Base-by-base conservation (phyloP, 2,329 filamentous ascomycete species). In the Blastomyces parvus region DNA sequence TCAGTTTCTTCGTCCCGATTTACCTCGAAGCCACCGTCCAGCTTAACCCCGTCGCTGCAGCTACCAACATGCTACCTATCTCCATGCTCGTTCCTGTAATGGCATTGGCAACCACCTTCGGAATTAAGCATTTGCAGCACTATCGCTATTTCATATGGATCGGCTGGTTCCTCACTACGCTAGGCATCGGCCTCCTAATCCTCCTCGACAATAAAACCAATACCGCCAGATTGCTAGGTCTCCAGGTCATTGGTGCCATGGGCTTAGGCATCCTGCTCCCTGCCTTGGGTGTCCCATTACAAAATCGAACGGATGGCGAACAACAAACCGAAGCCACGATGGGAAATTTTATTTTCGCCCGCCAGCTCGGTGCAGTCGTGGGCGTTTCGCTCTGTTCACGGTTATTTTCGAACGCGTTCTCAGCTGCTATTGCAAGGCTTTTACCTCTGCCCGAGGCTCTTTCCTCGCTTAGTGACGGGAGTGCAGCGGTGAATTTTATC, bases 81-180 rank as follows among this genome's bases (percentile, higher is more conserved):
- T 56, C 59, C 3, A 46, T 61, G 11, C 46, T 62, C 13, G 38
- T 64, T 14, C 52, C 58, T 13, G 46, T 58, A 17, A 48, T 36
- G 25, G 53, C 60, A n/a, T 55, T 64, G 3, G 83, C 84, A 50
- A 79, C 81, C 4, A 75, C 78, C 19, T 84, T 81, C 0, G 84
- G 84, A 14, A 52, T 61, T n/a, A 30, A 50, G 40, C 27, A 30
- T n/a, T 40, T 36, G 9, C n/a, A 48, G 30, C 76, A 74, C 46
- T 89, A 88, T 71, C 79, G 83, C 66, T 84, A 81, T 80, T 79
- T 82, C 0, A 76, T 86, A 62, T 85, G 84, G 80, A 64, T 69
- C 2, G 87, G 87, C 36, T 90, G 87, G 87, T 66, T 74, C 1
- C 69, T 87, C 2, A 80, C 82, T 1, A 84, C 83, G 0, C 67